Evolutionary conservation across 2,329 filamentous ascomycete species (phyloP).

Genomic region (Calonectria honghensis): DNA sequence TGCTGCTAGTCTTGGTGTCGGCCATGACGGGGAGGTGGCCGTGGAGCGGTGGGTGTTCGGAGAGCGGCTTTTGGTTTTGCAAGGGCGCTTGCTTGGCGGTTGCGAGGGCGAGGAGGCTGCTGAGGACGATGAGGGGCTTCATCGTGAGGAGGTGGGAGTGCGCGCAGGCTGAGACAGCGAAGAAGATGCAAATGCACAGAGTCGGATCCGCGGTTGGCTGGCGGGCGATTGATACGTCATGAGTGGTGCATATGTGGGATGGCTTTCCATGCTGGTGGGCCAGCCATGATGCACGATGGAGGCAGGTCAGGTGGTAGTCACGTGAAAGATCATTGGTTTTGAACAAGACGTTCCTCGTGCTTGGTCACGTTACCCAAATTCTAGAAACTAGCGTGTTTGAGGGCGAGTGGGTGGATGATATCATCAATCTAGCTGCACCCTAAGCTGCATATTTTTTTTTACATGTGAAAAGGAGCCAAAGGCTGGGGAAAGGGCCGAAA

Average conservation of each 20-base stretch:
- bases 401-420: background rate
- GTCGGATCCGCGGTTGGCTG: slow-evolving; percentile 30
- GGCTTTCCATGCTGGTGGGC: slow-evolving; percentile 4
- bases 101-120: slow-evolving; percentile 44
- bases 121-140: slow-evolving; percentile 48
- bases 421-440: slow-evolving; percentile 8
- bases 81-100: slow-evolving; percentile 35
- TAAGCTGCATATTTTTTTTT: background rate
- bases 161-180: background rate
- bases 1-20: slow-evolving; percentile 29
- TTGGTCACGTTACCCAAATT: background rate
- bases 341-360: background rate
- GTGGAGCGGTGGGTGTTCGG: slow-evolving; percentile 42
- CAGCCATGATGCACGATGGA: background rate
- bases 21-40: slow-evolving; percentile 56
- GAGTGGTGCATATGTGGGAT: slow-evolving; percentile 35
- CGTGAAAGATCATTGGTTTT: slow-evolving; percentile 5
- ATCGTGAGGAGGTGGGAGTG: slow-evolving; percentile 39
- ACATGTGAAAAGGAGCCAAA: slow-evolving; percentile 35
- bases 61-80: slow-evolving; percentile 7
- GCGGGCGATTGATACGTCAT: slow-evolving; percentile 36
- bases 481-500: slow-evolving; percentile 30
- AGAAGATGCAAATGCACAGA: slow-evolving; percentile 28
- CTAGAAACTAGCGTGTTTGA: background rate
- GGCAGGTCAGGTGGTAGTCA: background rate